Evolutionary conservation across 768 basidiomycete species (phyloP).

Genomic region (Mycena pura): DNA sequence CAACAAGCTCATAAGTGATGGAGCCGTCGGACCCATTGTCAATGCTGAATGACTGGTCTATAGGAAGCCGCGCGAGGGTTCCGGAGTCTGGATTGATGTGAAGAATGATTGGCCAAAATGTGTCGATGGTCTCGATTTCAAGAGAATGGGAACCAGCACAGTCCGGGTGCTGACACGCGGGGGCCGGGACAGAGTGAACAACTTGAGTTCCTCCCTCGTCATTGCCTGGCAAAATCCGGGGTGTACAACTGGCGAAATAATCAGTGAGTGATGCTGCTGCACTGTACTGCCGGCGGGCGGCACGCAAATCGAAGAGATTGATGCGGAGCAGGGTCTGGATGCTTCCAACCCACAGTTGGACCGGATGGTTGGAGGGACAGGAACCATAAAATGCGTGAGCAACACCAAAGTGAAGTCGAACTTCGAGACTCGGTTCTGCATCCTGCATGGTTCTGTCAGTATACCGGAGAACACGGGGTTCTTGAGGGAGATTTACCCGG

Average conservation of each 20-base stretch:
- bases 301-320: neutral
- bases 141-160: neutral
- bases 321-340: neutral
- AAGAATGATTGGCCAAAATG: neutral
- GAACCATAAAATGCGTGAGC: neutral
- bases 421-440: neutral
- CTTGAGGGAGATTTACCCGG: neutral
- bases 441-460: neutral
- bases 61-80: neutral
- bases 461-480: neutral
- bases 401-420: neutral
- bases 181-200: neutral
- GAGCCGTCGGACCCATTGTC: too few species aligned
- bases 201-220: neutral
- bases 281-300: neutral
- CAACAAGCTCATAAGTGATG: too few species aligned
- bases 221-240: neutral
- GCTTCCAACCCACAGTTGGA: neutral
- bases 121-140: neutral
- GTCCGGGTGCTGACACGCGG: neutral
- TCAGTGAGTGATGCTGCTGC: neutral
- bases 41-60: too few species aligned
- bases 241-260: neutral
- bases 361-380: neutral
- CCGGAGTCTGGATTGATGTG: neutral